These are phyloP conservation scores for Fusarium solani-melongenae DNA, from an alignment of 2,329 filamentous ascomycete genomes.

Conservation along the genomic window DNA sequence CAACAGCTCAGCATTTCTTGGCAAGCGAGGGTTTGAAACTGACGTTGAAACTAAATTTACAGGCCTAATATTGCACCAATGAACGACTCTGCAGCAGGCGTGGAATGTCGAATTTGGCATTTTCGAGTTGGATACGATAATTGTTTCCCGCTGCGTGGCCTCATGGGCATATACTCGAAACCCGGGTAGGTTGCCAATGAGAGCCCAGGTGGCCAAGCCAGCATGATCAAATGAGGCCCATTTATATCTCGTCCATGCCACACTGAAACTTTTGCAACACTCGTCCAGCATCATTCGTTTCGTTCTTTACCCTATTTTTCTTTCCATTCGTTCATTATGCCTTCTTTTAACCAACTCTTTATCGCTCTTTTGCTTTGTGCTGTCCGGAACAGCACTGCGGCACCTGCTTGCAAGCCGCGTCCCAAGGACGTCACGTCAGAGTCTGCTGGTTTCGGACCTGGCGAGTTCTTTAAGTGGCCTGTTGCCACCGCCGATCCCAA, in stretches of 20 bases:
- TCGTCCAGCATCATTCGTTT: background rate
- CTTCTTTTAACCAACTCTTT: background rate
- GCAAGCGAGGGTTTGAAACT: background rate
- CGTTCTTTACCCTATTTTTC: background rate
- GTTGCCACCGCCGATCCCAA: background rate
- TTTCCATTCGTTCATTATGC: background rate
- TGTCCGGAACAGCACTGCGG: background rate
- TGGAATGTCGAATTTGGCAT: background rate
- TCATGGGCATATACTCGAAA: background rate
- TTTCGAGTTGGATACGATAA: background rate
- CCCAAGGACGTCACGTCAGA: background rate
- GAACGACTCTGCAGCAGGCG: background rate
- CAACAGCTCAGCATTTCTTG: background rate
- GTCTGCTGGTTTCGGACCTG: background rate
- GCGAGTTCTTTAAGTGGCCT: background rate
- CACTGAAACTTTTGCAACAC: background rate
- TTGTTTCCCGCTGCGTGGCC: background rate
- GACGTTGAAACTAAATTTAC: background rate
- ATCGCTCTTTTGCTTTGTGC: background rate
- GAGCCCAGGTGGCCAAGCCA: fast-evolving
- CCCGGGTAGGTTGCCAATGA: background rate
- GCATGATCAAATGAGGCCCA: background rate
- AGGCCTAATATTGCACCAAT: background rate
- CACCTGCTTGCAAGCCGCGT: background rate
- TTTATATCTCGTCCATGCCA: background rate